phyloP scores from a whole-genome alignment of 2,329 filamentous ascomycete genomes.

The Fusarium sp. region DNA sequence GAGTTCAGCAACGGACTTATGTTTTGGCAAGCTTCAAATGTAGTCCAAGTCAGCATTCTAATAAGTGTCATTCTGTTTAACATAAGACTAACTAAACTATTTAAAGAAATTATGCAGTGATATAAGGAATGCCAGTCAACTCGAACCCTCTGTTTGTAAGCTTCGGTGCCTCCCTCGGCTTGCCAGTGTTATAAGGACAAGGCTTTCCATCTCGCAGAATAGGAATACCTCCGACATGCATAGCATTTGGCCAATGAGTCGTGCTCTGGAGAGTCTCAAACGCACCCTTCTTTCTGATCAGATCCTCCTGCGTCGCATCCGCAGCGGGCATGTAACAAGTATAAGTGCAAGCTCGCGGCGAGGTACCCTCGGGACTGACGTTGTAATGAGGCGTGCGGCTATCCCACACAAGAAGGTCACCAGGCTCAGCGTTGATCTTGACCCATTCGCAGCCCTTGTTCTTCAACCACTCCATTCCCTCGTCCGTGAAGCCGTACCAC shows the following conservation, averaged over 20 bases:
- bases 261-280: conserved; percentile 15
- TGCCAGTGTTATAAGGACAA: conserved; percentile 20
- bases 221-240: conserved; percentile 22
- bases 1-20: too few relatives aligned
- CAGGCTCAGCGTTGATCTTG: conserved; percentile 12
- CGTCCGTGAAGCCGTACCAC: neutral
- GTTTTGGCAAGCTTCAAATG: too few relatives aligned
- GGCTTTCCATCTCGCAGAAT: conserved; percentile 15
- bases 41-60: too few relatives aligned
- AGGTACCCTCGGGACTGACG: conserved; percentile 5
- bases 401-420: conserved; percentile 18
- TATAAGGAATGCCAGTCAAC: conserved; percentile 19
- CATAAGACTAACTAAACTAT: neutral
- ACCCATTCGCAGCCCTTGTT: conserved; percentile 21
- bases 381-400: conserved; percentile 26
- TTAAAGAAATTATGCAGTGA: neutral
- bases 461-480: conserved; percentile 24
- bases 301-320: conserved; percentile 8
- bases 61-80: too few relatives aligned
- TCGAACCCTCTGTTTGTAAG: neutral
- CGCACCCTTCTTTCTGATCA: conserved; percentile 24
- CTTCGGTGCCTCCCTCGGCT: neutral
- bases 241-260: conserved; percentile 22
- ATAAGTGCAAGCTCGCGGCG: conserved; percentile 11
- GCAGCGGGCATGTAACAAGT: conserved; percentile 25